Percentiles rank a stretch among this genome's conserved stretches.
Conservation (phyloP, 2,329 filamentous ascomycete genomes). For the Arthroderma sp. region DNA sequence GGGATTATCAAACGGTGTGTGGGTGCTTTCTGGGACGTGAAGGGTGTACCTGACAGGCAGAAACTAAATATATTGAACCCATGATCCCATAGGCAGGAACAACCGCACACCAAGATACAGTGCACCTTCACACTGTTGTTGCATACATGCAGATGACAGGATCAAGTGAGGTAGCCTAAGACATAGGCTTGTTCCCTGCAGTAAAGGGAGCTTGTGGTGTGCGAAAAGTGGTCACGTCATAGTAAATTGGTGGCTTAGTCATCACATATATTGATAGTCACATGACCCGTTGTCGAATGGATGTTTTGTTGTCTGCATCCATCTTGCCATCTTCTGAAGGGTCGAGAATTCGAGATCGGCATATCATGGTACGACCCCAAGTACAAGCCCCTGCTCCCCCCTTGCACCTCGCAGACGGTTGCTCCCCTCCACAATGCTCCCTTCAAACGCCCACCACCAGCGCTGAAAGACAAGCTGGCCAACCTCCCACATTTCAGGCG, state of each 20-base stretch:
- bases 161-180: neutral
- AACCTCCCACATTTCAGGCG: slow-evolving; percentile 44
- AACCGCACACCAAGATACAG: neutral
- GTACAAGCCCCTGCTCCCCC: slow-evolving; percentile 26
- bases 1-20: neutral
- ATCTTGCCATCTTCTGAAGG: no score
- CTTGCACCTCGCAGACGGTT: slow-evolving; percentile 41
- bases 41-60: slow-evolving; percentile 3
- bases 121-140: no score
- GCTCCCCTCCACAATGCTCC: slow-evolving; percentile 41
- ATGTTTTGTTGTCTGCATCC: no score
- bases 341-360: no score
- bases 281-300: neutral
- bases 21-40: neutral
- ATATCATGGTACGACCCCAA: slow-evolving; percentile 11
- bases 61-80: neutral
- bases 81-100: slow-evolving; percentile 4
- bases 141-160: neutral
- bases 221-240: neutral
- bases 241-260: neutral
- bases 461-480: slow-evolving; percentile 46
- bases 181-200: neutral
- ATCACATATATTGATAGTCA: neutral
- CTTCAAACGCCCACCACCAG: slow-evolving; percentile 52
- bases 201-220: neutral